phyloP scores from a whole-genome alignment of 78 protist genomes.

The Speleostelium caveatum region DNA sequence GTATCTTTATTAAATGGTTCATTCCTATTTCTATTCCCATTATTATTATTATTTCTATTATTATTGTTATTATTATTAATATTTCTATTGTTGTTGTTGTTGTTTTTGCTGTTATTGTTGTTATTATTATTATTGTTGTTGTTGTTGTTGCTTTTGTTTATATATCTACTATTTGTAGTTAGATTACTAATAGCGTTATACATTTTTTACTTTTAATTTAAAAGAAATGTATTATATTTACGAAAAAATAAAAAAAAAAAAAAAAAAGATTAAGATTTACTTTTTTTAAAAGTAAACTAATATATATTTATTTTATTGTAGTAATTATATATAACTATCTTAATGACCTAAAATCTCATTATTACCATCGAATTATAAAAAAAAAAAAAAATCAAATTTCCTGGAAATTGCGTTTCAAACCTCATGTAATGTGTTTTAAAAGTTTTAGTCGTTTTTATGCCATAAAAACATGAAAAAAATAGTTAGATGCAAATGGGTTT shows the following conservation, averaged over 20 bases:
- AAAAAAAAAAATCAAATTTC: no score
- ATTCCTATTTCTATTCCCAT: no score
- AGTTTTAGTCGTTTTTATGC: no score
- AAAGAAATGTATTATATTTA: background rate
- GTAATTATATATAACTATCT: background rate
- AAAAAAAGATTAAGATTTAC: background rate
- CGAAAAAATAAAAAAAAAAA: background rate
- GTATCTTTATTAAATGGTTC: background rate
- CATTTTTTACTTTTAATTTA: background rate
- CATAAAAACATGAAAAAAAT: background rate
- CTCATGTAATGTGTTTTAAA: no score
- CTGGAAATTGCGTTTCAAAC: no score
- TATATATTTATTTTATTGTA: background rate
- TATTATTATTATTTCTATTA: background rate
- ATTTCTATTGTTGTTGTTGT: background rate
- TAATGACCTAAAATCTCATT: background rate
- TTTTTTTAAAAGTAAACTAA: background rate
- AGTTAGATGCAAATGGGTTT: background rate
- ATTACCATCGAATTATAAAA: background rate
- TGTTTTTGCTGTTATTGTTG: background rate
- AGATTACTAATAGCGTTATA: background rate
- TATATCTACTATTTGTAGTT: background rate
- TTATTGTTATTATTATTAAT: slow-evolving; percentile 5
- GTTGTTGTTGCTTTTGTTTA: background rate
- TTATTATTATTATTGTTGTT: background rate